These are phyloP conservation scores for Lomentospora prolificans DNA, from an alignment of 2,329 filamentous ascomycete genomes.

Conservation along the genomic window DNA sequence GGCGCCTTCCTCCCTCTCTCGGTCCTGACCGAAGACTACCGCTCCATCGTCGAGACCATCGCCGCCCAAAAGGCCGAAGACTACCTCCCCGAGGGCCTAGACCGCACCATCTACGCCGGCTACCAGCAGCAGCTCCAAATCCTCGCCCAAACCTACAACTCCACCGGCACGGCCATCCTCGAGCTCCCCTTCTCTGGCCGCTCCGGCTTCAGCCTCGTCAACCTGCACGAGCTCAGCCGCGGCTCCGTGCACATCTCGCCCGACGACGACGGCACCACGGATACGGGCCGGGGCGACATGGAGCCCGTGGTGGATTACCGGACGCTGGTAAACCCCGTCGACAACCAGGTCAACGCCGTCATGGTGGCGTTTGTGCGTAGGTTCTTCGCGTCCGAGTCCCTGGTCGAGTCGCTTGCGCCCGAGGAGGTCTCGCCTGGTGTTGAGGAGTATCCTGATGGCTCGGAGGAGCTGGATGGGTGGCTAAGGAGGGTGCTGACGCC, in stretches of 20 bases:
- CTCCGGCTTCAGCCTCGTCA: conserved; percentile 10
- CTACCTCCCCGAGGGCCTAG: conserved; percentile 13
- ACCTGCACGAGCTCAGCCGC: conserved; percentile 34
- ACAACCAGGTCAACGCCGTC: conserved; percentile 34
- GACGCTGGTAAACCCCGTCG: conserved; percentile 36
- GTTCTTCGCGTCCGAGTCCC: conserved; percentile 20
- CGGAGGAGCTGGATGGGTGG: conserved; percentile 14
- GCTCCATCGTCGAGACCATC: conserved; percentile 12
- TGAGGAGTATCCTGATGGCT: conserved; percentile 18
- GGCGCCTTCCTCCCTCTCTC: conserved; percentile 14
- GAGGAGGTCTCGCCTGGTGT: conserved; percentile 25
- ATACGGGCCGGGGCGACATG: conserved; percentile 25
- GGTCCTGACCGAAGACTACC: conserved; percentile 13
- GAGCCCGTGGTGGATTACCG: conserved; percentile 36
- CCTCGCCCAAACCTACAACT: conserved; percentile 11
- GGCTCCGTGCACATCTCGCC: conserved; percentile 43
- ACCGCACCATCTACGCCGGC: conserved; percentile 12
- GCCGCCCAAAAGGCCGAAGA: conserved; percentile 16
- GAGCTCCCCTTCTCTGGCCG: conserved; percentile 14
- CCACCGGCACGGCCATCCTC: conserved; percentile 16
- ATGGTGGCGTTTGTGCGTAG: conserved; percentile 27
- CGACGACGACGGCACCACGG: conserved; percentile 19
- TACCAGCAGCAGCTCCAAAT: conserved; percentile 14
- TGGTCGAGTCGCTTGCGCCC: conserved; percentile 22
- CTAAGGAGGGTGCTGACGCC: conserved; percentile 8